Conservation (phyloP, 345 rosid genomes). For the Brassica cretica region DNA sequence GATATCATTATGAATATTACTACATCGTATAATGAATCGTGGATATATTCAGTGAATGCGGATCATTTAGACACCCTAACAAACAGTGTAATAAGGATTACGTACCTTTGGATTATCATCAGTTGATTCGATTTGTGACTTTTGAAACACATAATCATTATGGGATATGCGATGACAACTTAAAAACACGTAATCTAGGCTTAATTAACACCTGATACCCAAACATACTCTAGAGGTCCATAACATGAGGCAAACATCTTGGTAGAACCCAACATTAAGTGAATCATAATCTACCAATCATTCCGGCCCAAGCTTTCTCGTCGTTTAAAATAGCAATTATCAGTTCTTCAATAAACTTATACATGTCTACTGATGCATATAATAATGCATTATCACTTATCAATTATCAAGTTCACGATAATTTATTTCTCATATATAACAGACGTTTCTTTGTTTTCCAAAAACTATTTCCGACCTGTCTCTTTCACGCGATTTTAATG, state of each 20-base stretch:
- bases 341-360: background rate
- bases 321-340: background rate
- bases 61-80: background rate
- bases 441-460: background rate
- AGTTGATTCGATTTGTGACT: too few relatives aligned
- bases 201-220: too few relatives aligned
- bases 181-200: too few relatives aligned
- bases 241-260: too few relatives aligned
- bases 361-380: background rate
- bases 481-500: background rate
- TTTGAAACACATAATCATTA: too few relatives aligned
- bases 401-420: background rate
- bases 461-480: background rate
- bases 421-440: background rate
- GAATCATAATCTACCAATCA: background rate
- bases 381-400: background rate
- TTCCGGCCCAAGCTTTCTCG: background rate
- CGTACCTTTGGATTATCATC: too few relatives aligned
- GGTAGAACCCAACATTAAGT: too few relatives aligned
- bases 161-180: too few relatives aligned
- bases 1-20: too few relatives aligned
- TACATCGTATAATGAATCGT: background rate
- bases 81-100: background rate
- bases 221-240: too few relatives aligned
- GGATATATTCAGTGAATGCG: background rate